Evolutionary conservation across 805 yeast genomes (phyloP).

Genomic region (Ogataea ramenticola): DNA sequence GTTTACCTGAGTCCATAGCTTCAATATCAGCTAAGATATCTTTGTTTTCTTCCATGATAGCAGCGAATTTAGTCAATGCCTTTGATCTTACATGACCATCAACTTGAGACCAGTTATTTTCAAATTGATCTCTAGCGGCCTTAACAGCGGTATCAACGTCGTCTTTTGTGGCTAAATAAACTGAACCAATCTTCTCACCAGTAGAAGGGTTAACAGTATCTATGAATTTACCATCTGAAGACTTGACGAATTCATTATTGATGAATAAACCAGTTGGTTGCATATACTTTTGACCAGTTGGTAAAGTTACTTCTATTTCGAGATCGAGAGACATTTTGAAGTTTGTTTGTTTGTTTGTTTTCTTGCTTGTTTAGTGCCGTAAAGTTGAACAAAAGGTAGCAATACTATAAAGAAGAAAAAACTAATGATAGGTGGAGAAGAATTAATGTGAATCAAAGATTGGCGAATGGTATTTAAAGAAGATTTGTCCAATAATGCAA

Average conservation of each 20-base stretch:
- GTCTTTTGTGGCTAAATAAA: constrained; percentile 41
- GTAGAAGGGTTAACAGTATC: constrained; percentile 51
- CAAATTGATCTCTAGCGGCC: constrained; percentile 45
- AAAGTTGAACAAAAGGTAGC: neutral
- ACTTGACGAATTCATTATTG: constrained; percentile 68
- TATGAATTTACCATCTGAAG: constrained; percentile 50
- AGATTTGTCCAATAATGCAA: neutral
- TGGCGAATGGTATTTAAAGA: no score
- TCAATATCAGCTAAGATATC: constrained; percentile 50
- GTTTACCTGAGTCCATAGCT: constrained; percentile 55
- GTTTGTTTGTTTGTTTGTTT: neutral
- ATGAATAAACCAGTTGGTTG: constrained; percentile 86
- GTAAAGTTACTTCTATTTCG: constrained; percentile 21
- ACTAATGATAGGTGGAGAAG: no score
- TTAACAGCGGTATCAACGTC: constrained; percentile 50
- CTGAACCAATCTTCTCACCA: constrained; percentile 42
- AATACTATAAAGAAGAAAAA: no score
- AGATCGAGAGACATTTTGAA: neutral
- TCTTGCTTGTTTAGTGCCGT: no score
- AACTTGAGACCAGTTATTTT: constrained; percentile 35
- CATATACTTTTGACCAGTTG: constrained; percentile 48
- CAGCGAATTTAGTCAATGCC: constrained; percentile 40
- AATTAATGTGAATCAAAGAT: no score
- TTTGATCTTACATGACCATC: constrained; percentile 42
- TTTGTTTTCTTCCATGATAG: constrained; percentile 38